These are phyloP conservation scores for Talaromyces stipitatus DNA, from an alignment of 495 filamentous ascomycete species.

Conservation along the genomic window DNA sequence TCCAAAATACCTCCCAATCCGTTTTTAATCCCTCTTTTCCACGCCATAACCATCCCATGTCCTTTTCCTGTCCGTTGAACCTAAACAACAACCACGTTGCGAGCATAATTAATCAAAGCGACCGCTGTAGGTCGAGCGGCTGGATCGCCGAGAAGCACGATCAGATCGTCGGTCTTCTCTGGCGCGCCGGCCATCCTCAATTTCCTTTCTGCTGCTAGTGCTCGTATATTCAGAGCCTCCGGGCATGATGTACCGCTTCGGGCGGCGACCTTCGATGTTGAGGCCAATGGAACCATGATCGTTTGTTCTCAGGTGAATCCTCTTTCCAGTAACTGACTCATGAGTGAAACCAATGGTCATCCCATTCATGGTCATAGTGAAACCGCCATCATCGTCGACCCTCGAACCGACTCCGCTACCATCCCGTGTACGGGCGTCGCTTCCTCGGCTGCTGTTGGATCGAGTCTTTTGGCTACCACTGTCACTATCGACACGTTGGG, in stretches of 20 bases:
- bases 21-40: not conserved
- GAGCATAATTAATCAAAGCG: constrained; percentile 7
- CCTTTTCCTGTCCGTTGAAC: not conserved
- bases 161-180: constrained; percentile 32
- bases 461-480: constrained; percentile 39
- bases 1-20: constrained; percentile 2
- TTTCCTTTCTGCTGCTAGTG: constrained; percentile 18
- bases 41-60: not conserved
- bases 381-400: constrained; percentile 30
- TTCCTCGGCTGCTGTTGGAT: constrained; percentile 38
- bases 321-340: constrained; percentile 30
- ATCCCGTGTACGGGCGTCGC: constrained; percentile 23
- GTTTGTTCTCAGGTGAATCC: constrained; percentile 34
- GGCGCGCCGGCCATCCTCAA: constrained; percentile 22
- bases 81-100: not conserved
- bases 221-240: constrained; percentile 29
- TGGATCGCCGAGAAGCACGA: constrained; percentile 29
- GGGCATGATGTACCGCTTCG: constrained; percentile 29
- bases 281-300: constrained; percentile 31
- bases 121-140: constrained; percentile 29
- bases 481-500: constrained; percentile 28
- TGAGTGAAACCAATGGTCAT: constrained; percentile 34
- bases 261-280: constrained; percentile 29
- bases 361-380: constrained; percentile 36
- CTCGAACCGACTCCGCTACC: constrained; percentile 26